Evolutionary conservation across 257 asterid genomes (phyloP), one percentile per base, ranked within the genome.

Genomic region (Marsdenia floribunda): DNA sequence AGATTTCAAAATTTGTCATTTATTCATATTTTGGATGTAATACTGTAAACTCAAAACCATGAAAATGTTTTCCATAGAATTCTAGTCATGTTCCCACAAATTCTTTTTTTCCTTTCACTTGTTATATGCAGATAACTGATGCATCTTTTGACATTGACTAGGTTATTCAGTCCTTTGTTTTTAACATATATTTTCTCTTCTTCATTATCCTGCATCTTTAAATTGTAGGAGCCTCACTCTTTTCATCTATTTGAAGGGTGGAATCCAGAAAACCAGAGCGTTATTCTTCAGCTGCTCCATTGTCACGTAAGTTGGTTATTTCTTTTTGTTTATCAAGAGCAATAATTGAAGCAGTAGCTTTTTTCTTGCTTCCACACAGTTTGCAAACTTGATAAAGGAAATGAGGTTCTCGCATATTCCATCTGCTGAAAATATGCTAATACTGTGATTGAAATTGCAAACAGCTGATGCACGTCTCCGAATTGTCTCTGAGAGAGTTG

Each of bases 381-480:
- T 26, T 5, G 15, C 22, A 44, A 3, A 71, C 55, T 52, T 68
- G 73, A 57, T 5, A 63, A 63, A 63, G 44, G 16, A 29, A 26
- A 61, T 26, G 15, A 1, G 68, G 3, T 65, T 72, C 33, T 38
- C 47, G 38, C 3, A 35, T 44, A 72, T 76, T 60, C 46, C 29
- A 74, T 70, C 67, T 52, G 6, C 13, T 63, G 63, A 44, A 47
- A 70, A 60, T 80, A 71, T 75, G 81, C 77, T 76, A 44, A 35
- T 37, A 11, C 54, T 37, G 70, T 75, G 80, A 58, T 85, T 81
- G 68, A 54, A 37, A 73, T 80, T 35, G 76, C 80, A 67, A 82
- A 74, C 91, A 95, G 99, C 99, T 85, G 91, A 95, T 92, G 99
- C 99, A 60, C 98, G 98, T 63, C 99, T 95, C 24, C 97, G 98